Evolutionary conservation across 148 eudicot species (phyloP), one percentile per base, ranked within the genome.

Genomic region (Linanthus parryae): DNA sequence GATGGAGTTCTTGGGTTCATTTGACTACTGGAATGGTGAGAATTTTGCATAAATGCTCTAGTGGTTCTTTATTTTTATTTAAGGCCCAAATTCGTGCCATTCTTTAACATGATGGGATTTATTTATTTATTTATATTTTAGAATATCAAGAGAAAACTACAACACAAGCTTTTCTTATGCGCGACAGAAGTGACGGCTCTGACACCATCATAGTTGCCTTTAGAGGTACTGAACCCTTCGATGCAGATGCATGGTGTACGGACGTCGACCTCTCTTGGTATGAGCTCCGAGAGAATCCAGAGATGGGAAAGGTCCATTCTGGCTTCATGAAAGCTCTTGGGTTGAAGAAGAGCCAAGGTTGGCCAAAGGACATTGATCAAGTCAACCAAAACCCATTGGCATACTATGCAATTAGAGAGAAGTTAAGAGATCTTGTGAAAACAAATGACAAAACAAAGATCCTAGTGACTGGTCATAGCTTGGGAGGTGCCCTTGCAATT

Each of bases 291-390:
- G 69, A 64, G 19, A 58, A n/a, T n/a, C n/a, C n/a, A n/a, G n/a
- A n/a, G n/a, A n/a, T 75, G 54, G 95, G 95, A 1, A 78, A 69
- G 25, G 64, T 73, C 39, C 97, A 90, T 29, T 55, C 47, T 35
- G 97, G 95, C 17, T 90, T 90, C 59, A 65, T 80, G 65, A 62
- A 68, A 62, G 91, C 97, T 23, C 58, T 89, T 37, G 95, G 95
- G 25, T 66, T 85, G 17, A 71, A 78, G 25, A 70, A 46, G 33
- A 48, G 29, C 35, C 35, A 37, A 9, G 80, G 73, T 10, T 70
- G 66, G 63, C 73, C 76, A 4, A 58, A 44, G 5, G 60, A 67
- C 12, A 20, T 67, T 4, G 53, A 61, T 23, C 7, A 19, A 42
- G 12, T 35, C 15, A 36, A 14, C 12, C 56, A 52, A 22, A 22